phyloP scores from a whole-genome alignment of 2,329 filamentous ascomycete genomes.

The Stagonosporopsis chrysanthemi region DNA sequence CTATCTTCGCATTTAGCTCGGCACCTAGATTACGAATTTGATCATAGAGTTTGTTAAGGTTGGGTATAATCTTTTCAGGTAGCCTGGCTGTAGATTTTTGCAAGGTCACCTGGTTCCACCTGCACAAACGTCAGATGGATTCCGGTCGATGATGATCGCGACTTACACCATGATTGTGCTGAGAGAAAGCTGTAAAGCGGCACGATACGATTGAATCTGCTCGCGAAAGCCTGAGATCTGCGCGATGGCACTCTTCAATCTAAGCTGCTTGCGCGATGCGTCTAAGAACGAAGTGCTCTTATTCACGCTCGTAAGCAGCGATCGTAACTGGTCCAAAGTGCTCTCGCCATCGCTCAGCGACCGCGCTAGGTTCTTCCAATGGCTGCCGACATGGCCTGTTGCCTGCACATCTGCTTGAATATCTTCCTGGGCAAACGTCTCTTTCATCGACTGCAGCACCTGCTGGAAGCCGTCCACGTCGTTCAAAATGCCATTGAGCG shows the following conservation, averaged over 20 bases:
- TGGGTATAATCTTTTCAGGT: conserved; percentile 30
- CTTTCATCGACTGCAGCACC: conserved; percentile 34
- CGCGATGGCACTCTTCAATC: conserved; percentile 26
- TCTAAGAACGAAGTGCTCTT: conserved; percentile 29
- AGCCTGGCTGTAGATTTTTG: conserved; percentile 30
- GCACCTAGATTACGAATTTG: conserved; percentile 29
- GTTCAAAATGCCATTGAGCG: conserved; percentile 28
- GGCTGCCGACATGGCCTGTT: conserved; percentile 32
- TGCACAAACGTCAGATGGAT: conserved; percentile 2
- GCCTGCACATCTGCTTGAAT: conserved; percentile 23
- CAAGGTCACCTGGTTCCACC: conserved; percentile 35
- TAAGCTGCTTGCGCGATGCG: conserved; percentile 27
- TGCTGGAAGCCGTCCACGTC: conserved; percentile 32
- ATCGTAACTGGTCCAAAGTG: conserved; percentile 25
- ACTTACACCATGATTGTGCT: conserved; percentile 37
- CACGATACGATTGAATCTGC: conserved; percentile 33
- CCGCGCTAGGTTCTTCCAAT: conserved; percentile 34
- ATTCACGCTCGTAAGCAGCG: conserved; percentile 25
- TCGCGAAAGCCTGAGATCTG: conserved; percentile 29
- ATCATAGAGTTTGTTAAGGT: conserved; percentile 33
- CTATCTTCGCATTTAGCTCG: conserved; percentile 30
- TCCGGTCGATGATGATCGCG: background rate
- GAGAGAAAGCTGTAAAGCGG: conserved; percentile 31
- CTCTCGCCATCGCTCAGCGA: conserved; percentile 31
- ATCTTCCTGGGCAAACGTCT: conserved; percentile 32